Percentiles rank a stretch among this genome's conserved stretches.
Evolutionary conservation across 2,329 filamentous ascomycete genomes (phyloP).

Genomic region (Aspergillus sp.): DNA sequence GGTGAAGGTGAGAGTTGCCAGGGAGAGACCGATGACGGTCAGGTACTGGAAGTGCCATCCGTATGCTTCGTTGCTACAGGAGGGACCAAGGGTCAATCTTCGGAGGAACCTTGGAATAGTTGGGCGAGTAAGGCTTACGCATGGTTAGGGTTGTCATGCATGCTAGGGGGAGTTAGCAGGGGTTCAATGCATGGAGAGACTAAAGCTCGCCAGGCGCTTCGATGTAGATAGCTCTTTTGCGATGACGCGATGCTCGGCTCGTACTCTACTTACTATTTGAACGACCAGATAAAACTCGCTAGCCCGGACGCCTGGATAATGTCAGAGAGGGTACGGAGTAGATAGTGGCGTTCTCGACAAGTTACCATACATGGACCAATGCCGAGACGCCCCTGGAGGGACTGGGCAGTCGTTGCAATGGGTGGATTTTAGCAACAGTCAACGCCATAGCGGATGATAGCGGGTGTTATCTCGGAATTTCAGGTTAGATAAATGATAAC

Average conservation of each 20-base stretch:
- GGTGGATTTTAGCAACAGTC: constrained; percentile 41
- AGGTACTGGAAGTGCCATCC: constrained; percentile 70
- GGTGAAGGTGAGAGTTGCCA: constrained; percentile 60
- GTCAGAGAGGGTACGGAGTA: not conserved
- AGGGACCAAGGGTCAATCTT: constrained; percentile 19
- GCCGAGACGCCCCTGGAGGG: constrained; percentile 50
- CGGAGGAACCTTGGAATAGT: not conserved
- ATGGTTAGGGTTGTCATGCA: constrained; percentile 48
- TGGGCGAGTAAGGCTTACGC: constrained; percentile 36
- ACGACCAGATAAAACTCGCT: constrained; percentile 49
- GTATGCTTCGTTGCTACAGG: constrained; percentile 59
- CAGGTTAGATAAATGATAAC: not conserved
- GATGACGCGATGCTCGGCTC: no score
- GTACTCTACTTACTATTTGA: constrained; percentile 46
- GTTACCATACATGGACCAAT: constrained; percentile 45
- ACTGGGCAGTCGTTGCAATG: constrained; percentile 49
- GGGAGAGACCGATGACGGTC: constrained; percentile 63
- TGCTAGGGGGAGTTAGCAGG: constrained; percentile 31
- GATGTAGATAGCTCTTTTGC: no score
- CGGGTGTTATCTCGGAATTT: constrained; percentile 18
- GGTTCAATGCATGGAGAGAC: not conserved
- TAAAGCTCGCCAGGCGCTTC: no score
- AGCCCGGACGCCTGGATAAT: constrained; percentile 42
- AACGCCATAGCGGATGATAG: constrained; percentile 2
- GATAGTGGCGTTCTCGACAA: not conserved